phyloP scores from a whole-genome alignment of 768 basidiomycete genomes.

The Rhodotorula graminis region DNA sequence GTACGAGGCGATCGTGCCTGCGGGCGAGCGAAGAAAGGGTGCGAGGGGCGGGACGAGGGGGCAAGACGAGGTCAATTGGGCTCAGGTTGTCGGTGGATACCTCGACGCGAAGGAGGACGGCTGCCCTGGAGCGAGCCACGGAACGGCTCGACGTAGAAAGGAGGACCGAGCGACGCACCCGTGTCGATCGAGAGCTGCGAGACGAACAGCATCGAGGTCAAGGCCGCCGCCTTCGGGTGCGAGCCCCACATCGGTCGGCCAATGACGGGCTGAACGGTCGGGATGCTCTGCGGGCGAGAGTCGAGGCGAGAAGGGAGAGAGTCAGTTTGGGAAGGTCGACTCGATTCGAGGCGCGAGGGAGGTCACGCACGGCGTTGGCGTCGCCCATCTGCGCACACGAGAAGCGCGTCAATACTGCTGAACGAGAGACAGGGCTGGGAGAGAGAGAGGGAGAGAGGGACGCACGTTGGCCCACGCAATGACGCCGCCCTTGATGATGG shows the following conservation, averaged over 20 bases:
- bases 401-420: neutral
- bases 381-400: constrained; percentile 74
- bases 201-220: constrained; percentile 81
- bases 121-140: no score
- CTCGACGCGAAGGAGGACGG: no score
- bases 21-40: neutral
- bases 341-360: neutral
- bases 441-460: neutral
- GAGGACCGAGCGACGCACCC: constrained; percentile 43
- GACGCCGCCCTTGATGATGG: constrained; percentile 91
- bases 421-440: neutral
- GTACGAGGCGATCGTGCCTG: constrained; percentile 62
- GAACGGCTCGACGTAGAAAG: no score
- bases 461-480: constrained; percentile 82
- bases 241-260: constrained; percentile 92
- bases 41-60: constrained; percentile 9
- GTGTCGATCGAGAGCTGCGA: constrained; percentile 63
- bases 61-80: no score
- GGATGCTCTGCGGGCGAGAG: constrained; percentile 62
- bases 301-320: no score
- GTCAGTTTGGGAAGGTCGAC: neutral
- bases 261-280: constrained; percentile 83
- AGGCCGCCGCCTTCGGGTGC: constrained; percentile 67
- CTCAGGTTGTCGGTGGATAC: no score
- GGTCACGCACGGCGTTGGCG: constrained; percentile 61